Evolutionary conservation across 2,329 filamentous ascomycete species (phyloP), one percentile per base, ranked within the genome.

Genomic region (Ilyonectria robusta): DNA sequence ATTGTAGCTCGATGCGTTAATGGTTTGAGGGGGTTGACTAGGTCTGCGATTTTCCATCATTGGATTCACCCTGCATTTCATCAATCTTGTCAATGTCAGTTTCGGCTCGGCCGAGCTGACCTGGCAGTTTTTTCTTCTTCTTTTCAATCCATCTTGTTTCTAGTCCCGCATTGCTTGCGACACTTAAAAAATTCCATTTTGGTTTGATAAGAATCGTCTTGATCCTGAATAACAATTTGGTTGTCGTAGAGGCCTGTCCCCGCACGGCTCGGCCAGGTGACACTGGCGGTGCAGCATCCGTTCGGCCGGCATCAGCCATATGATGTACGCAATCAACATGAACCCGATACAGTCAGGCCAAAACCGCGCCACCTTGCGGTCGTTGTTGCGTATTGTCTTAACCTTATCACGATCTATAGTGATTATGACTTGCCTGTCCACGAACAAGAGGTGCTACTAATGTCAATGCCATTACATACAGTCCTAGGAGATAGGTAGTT

Each of bases 321-420:
- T 19, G 33, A 54, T 59, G 33, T 68, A 70, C 21, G 65, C 61
- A 10, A 68, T 50, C 19, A 70, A 44, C 54, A 70, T 63, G 31
- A 40, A 47, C 26, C 57, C 47, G 23, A 58, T 37, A 6, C 15
- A 21, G 29, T 65, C 57, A 2, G 57, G 57, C 42, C 68, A 31
- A 42, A 67, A 70, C 35, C 58, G 37, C 21, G 59, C 67, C n/a
- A 67, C 60, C 57, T 58, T 63, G n/a, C 67, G 64, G 17, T 54
- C 60, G 31, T 31, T 51, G 23, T 33, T 17, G 13, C 15, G 48
- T 9, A 51, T 51, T 8, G 4, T 23, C 33, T 37, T 37, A 5
- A 37, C 13, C 33, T 37, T 37, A 15, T 37, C 33, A 7, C 33
- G 33, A 15, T 37, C 33, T 15, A 9, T 37, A 2, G 13, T 15